Evolutionary conservation across 179 eudicot genomes (phyloP), one percentile per base, ranked within the genome.

Genomic region (Corrigiola litoralis): DNA sequence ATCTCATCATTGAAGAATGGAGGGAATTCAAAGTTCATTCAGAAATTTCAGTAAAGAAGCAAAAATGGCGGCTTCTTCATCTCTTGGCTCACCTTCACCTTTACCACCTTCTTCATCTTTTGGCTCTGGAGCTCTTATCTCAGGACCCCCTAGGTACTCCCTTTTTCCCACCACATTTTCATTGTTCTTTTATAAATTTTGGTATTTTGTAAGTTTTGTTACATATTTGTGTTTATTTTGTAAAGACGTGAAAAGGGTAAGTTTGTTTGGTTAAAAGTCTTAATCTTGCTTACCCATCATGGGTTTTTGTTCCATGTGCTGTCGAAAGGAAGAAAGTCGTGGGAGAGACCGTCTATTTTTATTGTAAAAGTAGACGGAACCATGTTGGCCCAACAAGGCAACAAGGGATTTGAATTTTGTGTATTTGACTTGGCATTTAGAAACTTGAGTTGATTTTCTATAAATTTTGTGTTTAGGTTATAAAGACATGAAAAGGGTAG

Each of bases 1-100:
- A 9, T 50, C 18, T 13, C 33, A 51, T 16, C 25, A 51, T 23
- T 13, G n/a, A 25, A 3, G 0, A 66, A 70, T 75, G 82, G 82
- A 74, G 40, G 70, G 72, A 1, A 34, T 78, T 66, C 79, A 78
- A 66, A 74, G 61, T 44, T 67, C 73, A 32, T 66, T 62, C 45
- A 62, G 65, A 14, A 63, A 65, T 23, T 14, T 77, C 34, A 56
- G 70, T 1, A 12, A 73, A 41, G 71, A 77, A n/a, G 50, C 53
- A 8, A 72, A 69, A 65, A 25, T 29, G 14, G 17, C 18, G 50
- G 61, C 49, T 13, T 77, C 74, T 18, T 72, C 65, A 16, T 46
- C 72, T 0, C 58, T 41, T 44, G 36, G 54, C 7, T 11, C 20
- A 21, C 12, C 65, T 4, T 45, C 70, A 1, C 70, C 68, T 9